phyloP scores from a whole-genome alignment of 2,329 filamentous ascomycete genomes.

The Sclerotinia glacialis region DNA sequence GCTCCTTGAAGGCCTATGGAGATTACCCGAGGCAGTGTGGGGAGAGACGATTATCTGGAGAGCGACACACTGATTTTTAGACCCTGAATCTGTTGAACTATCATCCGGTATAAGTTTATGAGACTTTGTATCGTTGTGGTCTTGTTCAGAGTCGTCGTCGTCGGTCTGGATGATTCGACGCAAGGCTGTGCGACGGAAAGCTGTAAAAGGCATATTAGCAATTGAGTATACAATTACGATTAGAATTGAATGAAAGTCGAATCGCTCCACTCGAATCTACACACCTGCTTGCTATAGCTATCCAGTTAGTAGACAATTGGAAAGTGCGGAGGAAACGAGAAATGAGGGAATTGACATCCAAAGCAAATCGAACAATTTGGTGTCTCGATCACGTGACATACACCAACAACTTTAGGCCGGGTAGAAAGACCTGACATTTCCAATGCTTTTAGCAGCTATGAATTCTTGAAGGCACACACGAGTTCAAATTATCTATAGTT shows the following conservation, averaged over 20 bases:
- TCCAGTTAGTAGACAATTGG: not conserved
- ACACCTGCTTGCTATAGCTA: constrained; percentile 1
- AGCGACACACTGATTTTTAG: not conserved
- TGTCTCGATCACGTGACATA: not conserved
- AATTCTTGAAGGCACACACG: not conserved
- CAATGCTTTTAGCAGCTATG: too few species aligned
- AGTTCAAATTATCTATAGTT: not conserved
- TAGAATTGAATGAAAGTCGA: not conserved
- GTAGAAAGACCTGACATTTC: not conserved
- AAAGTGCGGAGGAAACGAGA: not conserved
- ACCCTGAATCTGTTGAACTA: not conserved
- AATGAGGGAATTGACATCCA: not conserved
- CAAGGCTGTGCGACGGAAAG: not conserved
- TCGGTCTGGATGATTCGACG: not conserved
- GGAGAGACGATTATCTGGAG: not conserved
- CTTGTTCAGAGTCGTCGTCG: not conserved
- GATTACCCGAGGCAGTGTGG: not conserved
- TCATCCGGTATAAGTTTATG: not conserved
- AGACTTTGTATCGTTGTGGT: not conserved
- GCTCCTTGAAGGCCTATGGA: not conserved
- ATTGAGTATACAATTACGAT: not conserved
- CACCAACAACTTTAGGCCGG: not conserved
- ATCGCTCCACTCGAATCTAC: not conserved
- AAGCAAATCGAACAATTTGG: not conserved
- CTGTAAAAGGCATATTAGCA: not conserved